phyloP scores from a whole-genome alignment of 805 yeast genomes.

The Myxozyma neglecta region DNA sequence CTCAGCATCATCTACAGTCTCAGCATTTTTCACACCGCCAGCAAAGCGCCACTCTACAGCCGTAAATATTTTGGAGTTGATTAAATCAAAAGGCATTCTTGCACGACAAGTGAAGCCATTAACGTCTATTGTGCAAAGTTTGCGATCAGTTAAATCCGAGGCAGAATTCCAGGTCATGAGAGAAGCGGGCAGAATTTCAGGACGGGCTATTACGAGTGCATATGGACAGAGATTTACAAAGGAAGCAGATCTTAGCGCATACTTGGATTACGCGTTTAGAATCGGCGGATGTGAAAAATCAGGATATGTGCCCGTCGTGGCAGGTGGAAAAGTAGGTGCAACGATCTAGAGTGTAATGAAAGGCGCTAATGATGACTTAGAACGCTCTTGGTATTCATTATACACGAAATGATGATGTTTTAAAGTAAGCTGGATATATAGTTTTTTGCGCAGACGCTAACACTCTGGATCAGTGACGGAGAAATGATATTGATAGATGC shows the following conservation, averaged over 20 bases:
- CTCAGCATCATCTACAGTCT: slow-evolving; percentile 1
- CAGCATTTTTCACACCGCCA: slow-evolving; percentile 13
- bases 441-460: not conserved
- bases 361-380: not conserved
- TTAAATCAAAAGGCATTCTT: slow-evolving; percentile 9
- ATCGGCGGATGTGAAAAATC: slow-evolving; percentile 85
- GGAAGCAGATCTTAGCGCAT: slow-evolving; percentile 79
- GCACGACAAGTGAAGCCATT: slow-evolving; percentile 40
- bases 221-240: slow-evolving; percentile 63
- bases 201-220: slow-evolving; percentile 81
- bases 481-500: slow-evolving; percentile 94
- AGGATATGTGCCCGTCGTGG: slow-evolving; percentile 95
- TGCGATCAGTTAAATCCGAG: slow-evolving; percentile 71
- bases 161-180: slow-evolving; percentile 79
- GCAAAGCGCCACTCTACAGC: slow-evolving; percentile 15
- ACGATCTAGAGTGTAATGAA: not conserved
- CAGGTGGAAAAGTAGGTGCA: slow-evolving; percentile 62
- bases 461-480: slow-evolving; percentile 47
- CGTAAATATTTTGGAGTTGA: slow-evolving; percentile 12
- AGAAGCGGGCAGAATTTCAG: slow-evolving; percentile 77
- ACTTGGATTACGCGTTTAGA: slow-evolving; percentile 76
- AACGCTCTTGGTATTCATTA: slow-evolving; percentile 92
- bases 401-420: slow-evolving; percentile 83
- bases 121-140: slow-evolving; percentile 45
- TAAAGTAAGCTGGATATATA: slow-evolving; percentile 37